A percentile compares a stretch with the other conserved stretches of the same genome.
phyloP scores from a whole-genome alignment of 2,329 filamentous ascomycete genomes.

The Penicillium sumatraense region DNA sequence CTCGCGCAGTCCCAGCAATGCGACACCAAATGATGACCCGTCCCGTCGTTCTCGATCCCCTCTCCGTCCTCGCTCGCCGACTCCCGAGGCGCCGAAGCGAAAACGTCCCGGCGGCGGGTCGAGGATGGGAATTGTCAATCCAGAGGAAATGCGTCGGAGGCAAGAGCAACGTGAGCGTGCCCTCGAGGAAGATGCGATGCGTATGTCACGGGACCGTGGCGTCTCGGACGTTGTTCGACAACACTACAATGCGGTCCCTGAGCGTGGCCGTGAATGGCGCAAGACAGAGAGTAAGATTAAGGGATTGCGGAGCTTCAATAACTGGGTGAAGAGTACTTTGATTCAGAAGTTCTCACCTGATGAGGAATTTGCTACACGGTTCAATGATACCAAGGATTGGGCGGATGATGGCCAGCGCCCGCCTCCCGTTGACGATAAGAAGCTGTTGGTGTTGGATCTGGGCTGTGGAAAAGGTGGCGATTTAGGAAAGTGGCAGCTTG shows the following conservation, averaged over 20 bases:
- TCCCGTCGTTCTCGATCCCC: slow-evolving; percentile 47
- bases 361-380: slow-evolving; percentile 69
- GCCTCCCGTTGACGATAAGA: slow-evolving; percentile 49
- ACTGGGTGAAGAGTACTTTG: slow-evolving; percentile 97
- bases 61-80: slow-evolving; percentile 47
- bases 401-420: slow-evolving; percentile 41
- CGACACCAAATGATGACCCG: slow-evolving; percentile 29
- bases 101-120: slow-evolving; percentile 54
- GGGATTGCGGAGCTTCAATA: slow-evolving; percentile 92
- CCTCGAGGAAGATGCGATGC: slow-evolving; percentile 43
- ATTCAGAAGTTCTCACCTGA: slow-evolving; percentile 94
- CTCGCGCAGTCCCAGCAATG: slow-evolving; percentile 28
- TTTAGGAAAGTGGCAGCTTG: slow-evolving; percentile 92
- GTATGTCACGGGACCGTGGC: slow-evolving; percentile 53
- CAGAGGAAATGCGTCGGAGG: slow-evolving; percentile 45
- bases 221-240: slow-evolving; percentile 86
- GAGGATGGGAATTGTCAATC: slow-evolving; percentile 43
- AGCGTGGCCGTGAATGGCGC: slow-evolving; percentile 92
- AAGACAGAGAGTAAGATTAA: slow-evolving; percentile 94
- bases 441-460: slow-evolving; percentile 84
- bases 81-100: slow-evolving; percentile 44
- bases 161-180: slow-evolving; percentile 51
- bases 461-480: slow-evolving; percentile 98
- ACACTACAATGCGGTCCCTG: slow-evolving; percentile 94
- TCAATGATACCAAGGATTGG: slow-evolving; percentile 50